Evolutionary conservation across 75 land plant genomes (phyloP).

Genomic region (Cunninghamia lanceolata): DNA sequence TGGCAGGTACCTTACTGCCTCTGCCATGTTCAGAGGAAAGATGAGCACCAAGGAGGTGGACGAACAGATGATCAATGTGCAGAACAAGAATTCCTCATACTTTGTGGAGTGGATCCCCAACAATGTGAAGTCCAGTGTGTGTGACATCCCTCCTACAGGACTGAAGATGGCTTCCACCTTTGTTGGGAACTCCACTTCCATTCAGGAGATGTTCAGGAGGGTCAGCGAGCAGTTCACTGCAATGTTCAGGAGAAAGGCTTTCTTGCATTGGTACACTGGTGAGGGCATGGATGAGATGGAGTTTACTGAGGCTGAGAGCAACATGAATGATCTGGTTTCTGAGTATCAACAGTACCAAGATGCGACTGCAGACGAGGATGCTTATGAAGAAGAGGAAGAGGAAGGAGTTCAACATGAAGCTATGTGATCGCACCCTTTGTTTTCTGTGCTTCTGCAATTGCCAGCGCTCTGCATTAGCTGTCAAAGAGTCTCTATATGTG

Average conservation of each 20-base stretch:
- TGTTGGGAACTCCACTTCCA: slow-evolving; percentile 39
- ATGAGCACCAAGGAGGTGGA: slow-evolving; percentile 60
- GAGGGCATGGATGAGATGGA: slow-evolving; percentile 74
- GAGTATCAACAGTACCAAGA: slow-evolving; percentile 58
- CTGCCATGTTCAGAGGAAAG: slow-evolving; percentile 50
- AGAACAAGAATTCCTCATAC: slow-evolving; percentile 61
- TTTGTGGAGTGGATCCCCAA: slow-evolving; percentile 60
- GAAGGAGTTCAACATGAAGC: not conserved
- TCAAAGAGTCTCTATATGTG: not conserved
- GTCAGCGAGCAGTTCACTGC: slow-evolving; percentile 56
- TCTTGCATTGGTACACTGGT: slow-evolving; percentile 52
- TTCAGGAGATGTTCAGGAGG: slow-evolving; percentile 54
- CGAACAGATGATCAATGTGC: slow-evolving; percentile 47
- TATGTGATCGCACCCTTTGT: not conserved
- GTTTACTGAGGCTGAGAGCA: slow-evolving; percentile 67
- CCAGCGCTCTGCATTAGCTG: not conserved
- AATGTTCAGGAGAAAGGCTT: slow-evolving; percentile 55
- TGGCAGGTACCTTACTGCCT: slow-evolving; percentile 46
- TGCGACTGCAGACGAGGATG: slow-evolving; percentile 33
- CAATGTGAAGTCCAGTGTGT: slow-evolving; percentile 52
- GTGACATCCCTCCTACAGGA: slow-evolving; percentile 44
- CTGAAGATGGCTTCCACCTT: slow-evolving; percentile 34
- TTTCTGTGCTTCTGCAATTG: not conserved
- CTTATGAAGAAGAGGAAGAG: slow-evolving; percentile 19
- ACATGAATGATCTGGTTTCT: slow-evolving; percentile 59